phyloP scores from a whole-genome alignment of 1,284 basidiomycete genomes.

The Naganishia sp. region DNA sequence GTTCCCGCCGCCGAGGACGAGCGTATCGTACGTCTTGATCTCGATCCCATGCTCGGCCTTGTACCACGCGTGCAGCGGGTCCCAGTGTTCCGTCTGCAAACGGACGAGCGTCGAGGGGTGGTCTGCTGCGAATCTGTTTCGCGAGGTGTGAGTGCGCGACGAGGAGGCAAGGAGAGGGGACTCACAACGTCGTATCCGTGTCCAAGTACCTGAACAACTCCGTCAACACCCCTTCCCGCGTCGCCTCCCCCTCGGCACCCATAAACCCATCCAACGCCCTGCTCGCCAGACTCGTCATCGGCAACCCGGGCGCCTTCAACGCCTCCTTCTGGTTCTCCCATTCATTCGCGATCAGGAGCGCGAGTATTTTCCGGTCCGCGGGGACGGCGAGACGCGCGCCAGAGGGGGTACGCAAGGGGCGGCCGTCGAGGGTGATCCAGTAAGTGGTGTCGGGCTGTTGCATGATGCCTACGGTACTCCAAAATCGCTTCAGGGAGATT shows the following conservation, averaged over 20 bases:
- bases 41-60: constrained; percentile 66
- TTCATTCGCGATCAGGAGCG: constrained; percentile 85
- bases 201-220: constrained; percentile 83
- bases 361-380: constrained; percentile 67
- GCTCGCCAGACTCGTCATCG: constrained; percentile 85
- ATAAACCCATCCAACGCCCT: constrained; percentile 81
- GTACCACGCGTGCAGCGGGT: constrained; percentile 81
- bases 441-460: constrained; percentile 60
- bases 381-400: constrained; percentile 76
- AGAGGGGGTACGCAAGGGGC: constrained; percentile 81
- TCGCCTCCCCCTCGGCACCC: constrained; percentile 52
- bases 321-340: constrained; percentile 91
- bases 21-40: constrained; percentile 52
- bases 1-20: constrained; percentile 68
- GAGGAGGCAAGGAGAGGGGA: not conserved
- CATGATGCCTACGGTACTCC: constrained; percentile 80
- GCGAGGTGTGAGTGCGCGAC: constrained; percentile 14
- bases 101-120: constrained; percentile 72
- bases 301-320: constrained; percentile 86
- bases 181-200: constrained; percentile 92
- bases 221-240: constrained; percentile 63
- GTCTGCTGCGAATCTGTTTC: constrained; percentile 74
- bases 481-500: constrained; percentile 80
- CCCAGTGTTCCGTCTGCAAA: constrained; percentile 86
- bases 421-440: constrained; percentile 76